phyloP scores from a whole-genome alignment of 2,329 filamentous ascomycete genomes.

The Simplicillium sp. region DNA sequence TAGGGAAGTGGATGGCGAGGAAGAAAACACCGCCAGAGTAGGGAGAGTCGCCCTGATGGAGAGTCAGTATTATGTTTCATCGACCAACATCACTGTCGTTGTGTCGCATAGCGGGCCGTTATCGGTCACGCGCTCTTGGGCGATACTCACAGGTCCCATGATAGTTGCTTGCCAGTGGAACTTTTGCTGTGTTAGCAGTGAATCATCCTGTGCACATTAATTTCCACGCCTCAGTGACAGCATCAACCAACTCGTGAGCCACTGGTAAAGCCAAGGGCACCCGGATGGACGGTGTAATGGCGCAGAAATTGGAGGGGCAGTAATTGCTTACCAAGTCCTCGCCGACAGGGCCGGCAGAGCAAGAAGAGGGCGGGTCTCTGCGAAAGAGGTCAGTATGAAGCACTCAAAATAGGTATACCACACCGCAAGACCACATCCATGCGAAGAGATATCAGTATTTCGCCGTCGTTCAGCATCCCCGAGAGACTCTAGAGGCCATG shows the following conservation, averaged over 20 bases:
- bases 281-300: constrained; percentile 5
- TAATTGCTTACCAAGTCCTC: constrained; percentile 82
- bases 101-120: not conserved
- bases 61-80: not conserved
- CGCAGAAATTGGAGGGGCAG: not conserved
- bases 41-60: constrained; percentile 76
- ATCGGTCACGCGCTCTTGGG: constrained; percentile 5
- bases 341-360: constrained; percentile 92
- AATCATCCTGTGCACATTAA: constrained; percentile 4
- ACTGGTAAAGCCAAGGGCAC: not conserved
- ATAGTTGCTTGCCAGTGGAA: constrained; percentile 99
- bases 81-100: not conserved
- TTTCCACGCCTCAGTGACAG: not conserved
- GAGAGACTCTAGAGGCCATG: constrained; percentile 1
- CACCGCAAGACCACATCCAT: constrained; percentile 8
- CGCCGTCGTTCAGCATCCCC: not conserved
- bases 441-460: constrained; percentile 2
- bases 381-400: constrained; percentile 17
- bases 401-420: constrained; percentile 4
- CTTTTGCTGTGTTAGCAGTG: constrained; percentile 36
- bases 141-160: constrained; percentile 86
- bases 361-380: constrained; percentile 96
- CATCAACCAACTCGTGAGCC: not conserved
- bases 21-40: constrained; percentile 99
- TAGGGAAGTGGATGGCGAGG: constrained; percentile 97